phyloP scores from a whole-genome alignment of 352 stramenopile genomes.

The Phytophthora fragariae region DNA sequence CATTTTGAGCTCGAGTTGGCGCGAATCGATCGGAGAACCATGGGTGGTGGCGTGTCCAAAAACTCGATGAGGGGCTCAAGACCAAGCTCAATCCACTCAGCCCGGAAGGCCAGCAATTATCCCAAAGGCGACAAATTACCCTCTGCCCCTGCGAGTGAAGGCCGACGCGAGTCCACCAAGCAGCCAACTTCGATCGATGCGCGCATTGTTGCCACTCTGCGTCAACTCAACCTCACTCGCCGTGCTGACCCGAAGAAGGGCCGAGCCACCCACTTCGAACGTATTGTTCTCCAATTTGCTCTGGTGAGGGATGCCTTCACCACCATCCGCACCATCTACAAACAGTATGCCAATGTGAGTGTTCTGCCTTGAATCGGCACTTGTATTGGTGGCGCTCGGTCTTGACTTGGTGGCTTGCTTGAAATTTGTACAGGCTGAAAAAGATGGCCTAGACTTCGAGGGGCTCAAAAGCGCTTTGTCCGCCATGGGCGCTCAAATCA shows the following conservation, averaged over 20 bases:
- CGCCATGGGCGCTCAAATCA: conserved; percentile 68
- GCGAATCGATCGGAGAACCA: conserved; percentile 21
- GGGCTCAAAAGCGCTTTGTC: conserved; percentile 69
- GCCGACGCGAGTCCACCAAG: conserved; percentile 46
- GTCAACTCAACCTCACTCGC: conserved; percentile 66
- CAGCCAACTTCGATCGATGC: conserved; percentile 63
- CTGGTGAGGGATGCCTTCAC: conserved; percentile 70
- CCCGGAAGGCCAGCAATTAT: conserved; percentile 17
- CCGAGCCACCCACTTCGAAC: conserved; percentile 75
- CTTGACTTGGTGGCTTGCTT: conserved; percentile 11
- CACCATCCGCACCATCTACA: conserved; percentile 73
- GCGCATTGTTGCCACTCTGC: conserved; percentile 74
- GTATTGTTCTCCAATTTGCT: conserved; percentile 79
- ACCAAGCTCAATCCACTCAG: conserved; percentile 13
- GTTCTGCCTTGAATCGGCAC: background rate
- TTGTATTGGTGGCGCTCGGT: conserved; percentile 5
- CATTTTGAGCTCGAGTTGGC: conserved; percentile 19
- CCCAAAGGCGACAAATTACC: conserved; percentile 13
- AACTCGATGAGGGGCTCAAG: background rate
- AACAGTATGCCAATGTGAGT: conserved; percentile 63
- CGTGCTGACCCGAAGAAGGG: conserved; percentile 51
- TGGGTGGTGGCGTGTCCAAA: conserved; percentile 56
- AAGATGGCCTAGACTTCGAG: conserved; percentile 71
- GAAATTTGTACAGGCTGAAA: conserved; percentile 40
- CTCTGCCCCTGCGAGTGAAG: conserved; percentile 18